Conservation (phyloP, 805 yeast species). For the Wickerhamomyces mucosus region DNA sequence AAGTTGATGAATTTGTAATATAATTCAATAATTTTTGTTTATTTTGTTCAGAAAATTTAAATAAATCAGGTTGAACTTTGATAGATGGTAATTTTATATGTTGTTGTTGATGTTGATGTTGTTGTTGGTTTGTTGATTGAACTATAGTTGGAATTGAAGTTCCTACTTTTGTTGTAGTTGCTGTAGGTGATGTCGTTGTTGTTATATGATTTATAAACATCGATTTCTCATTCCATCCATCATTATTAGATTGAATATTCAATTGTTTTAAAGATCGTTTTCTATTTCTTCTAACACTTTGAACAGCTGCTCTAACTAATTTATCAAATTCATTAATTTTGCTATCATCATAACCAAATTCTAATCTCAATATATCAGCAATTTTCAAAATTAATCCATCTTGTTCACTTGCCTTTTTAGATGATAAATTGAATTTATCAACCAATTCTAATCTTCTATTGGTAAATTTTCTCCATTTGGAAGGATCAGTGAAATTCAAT, state of each 20-base stretch:
- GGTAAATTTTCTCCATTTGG: conserved; percentile 84
- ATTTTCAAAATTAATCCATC: conserved; percentile 73
- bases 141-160: conserved; percentile 4
- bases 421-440: conserved; percentile 52
- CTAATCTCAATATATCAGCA: conserved; percentile 66
- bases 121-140: too few species aligned
- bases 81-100: conserved; percentile 14
- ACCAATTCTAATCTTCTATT: conserved; percentile 83
- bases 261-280: conserved; percentile 33
- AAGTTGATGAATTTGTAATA: conserved; percentile 55
- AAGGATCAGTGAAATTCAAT: conserved; percentile 71
- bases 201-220: not conserved
- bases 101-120: conserved; percentile 7
- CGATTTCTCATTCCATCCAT: not conserved
- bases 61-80: conserved; percentile 6
- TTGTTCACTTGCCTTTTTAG: conserved; percentile 85
- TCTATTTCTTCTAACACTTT: conserved; percentile 82
- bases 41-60: conserved; percentile 16
- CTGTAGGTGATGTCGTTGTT: conserved; percentile 4
- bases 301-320: conserved; percentile 87
- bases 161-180: conserved; percentile 5
- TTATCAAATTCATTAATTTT: conserved; percentile 72
- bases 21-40: conserved; percentile 31
- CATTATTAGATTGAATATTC: too few species aligned
- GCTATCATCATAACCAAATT: conserved; percentile 59